Percentiles rank a stretch among this genome's conserved stretches.
These are phyloP conservation scores for Colletotrichum theobromicola DNA, from an alignment of 2,329 filamentous ascomycete genomes.

Conservation along the genomic window DNA sequence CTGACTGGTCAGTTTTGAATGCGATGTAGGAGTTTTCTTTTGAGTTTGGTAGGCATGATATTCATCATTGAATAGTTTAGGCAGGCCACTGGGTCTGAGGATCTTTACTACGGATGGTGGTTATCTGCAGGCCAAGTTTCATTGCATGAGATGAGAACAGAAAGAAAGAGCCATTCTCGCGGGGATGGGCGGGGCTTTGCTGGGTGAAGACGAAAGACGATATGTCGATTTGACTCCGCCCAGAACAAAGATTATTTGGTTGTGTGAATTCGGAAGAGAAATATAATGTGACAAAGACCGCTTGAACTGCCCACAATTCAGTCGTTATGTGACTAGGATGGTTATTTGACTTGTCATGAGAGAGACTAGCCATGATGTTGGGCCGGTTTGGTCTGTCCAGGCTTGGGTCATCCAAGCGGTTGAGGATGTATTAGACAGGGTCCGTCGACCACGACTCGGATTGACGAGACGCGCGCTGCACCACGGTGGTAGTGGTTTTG, in stretches of 20 bases:
- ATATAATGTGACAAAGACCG: not conserved
- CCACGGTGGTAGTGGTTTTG: not conserved
- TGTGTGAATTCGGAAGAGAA: not conserved
- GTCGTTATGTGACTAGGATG: not conserved
- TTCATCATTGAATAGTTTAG: too few species aligned
- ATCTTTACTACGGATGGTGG: not conserved
- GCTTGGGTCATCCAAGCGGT: not conserved
- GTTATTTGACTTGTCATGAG: not conserved
- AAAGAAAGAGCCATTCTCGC: not conserved
- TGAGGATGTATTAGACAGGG: not conserved
- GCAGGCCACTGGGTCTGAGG: too few species aligned
- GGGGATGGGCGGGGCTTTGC: not conserved
- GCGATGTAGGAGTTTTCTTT: not conserved
- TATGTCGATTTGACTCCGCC: fast-evolving
- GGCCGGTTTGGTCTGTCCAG: not conserved
- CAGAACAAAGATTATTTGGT: not conserved
- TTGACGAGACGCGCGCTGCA: not conserved
- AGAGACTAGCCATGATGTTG: not conserved
- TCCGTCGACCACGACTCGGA: not conserved
- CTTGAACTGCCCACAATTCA: not conserved
- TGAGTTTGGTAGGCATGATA: not conserved
- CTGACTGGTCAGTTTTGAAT: not conserved
- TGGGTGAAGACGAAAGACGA: not conserved
- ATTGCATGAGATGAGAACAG: not conserved
- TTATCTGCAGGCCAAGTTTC: not conserved